phyloP scores from a whole-genome alignment of 192 early-diverging fungal species.

The Coemansia furcata region DNA sequence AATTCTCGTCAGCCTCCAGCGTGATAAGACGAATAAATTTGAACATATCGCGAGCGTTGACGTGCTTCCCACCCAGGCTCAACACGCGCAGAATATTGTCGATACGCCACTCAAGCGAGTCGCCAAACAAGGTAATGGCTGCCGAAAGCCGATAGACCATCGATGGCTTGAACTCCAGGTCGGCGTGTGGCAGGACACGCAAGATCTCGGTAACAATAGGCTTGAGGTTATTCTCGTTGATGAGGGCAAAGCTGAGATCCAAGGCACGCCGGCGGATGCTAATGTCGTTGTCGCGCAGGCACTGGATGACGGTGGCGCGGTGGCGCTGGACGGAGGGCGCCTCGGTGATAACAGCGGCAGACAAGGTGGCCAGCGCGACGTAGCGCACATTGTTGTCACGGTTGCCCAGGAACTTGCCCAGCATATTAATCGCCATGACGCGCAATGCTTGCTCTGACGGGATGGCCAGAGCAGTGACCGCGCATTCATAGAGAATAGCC shows the following conservation, averaged over 20 bases:
- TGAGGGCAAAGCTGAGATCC: constrained; percentile 94
- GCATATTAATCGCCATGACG: constrained; percentile 95
- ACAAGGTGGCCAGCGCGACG: constrained; percentile 96
- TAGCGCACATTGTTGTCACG: constrained; percentile 98
- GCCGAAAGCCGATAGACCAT: constrained; percentile 90
- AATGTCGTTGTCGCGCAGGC: constrained; percentile 91
- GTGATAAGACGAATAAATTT: constrained; percentile 91
- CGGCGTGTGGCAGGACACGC: constrained; percentile 88
- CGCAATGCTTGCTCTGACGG: constrained; percentile 87
- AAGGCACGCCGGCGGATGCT: constrained; percentile 95
- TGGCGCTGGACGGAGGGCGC: constrained; percentile 95
- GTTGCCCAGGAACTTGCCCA: constrained; percentile 94
- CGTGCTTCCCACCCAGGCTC: constrained; percentile 66
- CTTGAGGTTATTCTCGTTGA: constrained; percentile 89
- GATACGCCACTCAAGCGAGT: constrained; percentile 95
- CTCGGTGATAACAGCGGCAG: constrained; percentile 85
- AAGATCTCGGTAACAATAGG: constrained; percentile 91
- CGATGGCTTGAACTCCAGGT: constrained; percentile 84
- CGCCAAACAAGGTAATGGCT: constrained; percentile 90
- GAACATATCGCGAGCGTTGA: constrained; percentile 74
- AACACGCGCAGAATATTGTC: constrained; percentile 92
- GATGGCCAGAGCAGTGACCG: constrained; percentile 94
- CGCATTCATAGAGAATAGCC: constrained; percentile 96
- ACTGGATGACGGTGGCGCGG: constrained; percentile 93
- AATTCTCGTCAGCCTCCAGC: constrained; percentile 56